Percentiles rank a stretch among this genome's conserved stretches.
phyloP scores from a whole-genome alignment of 2,329 filamentous ascomycete species.

The Talaromyces sp. region DNA sequence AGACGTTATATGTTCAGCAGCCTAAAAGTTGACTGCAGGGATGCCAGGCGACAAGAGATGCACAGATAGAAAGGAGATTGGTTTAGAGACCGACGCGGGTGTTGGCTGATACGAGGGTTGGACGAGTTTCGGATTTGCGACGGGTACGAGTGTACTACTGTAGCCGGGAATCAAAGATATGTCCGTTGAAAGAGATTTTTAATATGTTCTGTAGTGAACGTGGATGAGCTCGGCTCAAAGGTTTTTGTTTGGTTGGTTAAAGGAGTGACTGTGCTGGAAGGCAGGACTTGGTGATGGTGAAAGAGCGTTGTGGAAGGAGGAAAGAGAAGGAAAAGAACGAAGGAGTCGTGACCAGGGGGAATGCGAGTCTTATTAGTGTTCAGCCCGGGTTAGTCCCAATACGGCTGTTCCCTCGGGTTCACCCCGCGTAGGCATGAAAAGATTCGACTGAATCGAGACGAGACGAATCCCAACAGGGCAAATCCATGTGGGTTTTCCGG shows the following conservation, averaged over 20 bases:
- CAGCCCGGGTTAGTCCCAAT: neutral
- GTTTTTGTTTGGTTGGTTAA: slow-evolving; percentile 6
- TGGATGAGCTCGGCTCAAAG: slow-evolving; percentile 18
- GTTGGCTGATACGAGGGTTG: slow-evolving; percentile 1
- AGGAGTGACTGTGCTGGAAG: slow-evolving; percentile 18
- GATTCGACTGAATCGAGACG: neutral
- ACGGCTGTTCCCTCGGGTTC: slow-evolving; percentile 1
- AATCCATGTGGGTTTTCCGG: slow-evolving; percentile 5
- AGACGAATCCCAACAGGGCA: neutral
- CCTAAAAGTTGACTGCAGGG: neutral
- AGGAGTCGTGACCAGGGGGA: slow-evolving; percentile 13
- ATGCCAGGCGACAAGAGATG: slow-evolving; percentile 2
- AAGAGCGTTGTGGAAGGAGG: slow-evolving; percentile 8
- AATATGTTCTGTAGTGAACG: slow-evolving; percentile 4
- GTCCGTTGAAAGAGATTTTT: neutral
- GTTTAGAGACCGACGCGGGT: neutral
- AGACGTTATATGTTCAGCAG: slow-evolving; percentile 7
- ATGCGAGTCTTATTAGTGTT: slow-evolving; percentile 13
- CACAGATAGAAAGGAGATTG: slow-evolving; percentile 11
- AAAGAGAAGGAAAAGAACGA: slow-evolving; percentile 3
- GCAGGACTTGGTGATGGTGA: neutral
- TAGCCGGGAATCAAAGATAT: neutral
- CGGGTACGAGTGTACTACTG: neutral
- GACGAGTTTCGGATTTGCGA: slow-evolving; percentile 7
- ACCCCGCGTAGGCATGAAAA: slow-evolving; percentile 12